Percentiles rank a stretch among this genome's conserved stretches.
Conservation (phyloP, 371 early-diverging fungal genomes). For the Amoeboaphelidium protococcarum region DNA sequence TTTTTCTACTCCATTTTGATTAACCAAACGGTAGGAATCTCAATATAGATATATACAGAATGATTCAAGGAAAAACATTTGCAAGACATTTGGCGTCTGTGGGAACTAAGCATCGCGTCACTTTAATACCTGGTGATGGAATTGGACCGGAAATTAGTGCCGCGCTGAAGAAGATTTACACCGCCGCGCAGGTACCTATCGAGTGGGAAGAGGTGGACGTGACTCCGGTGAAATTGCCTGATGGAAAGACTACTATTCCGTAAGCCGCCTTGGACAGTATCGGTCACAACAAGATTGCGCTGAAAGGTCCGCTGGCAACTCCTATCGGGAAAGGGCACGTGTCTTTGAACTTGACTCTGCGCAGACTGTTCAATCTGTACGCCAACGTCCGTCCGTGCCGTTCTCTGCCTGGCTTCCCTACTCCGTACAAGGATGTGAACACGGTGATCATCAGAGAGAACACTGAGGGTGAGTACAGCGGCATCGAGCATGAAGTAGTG, state of each 20-base stretch:
- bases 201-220: conserved; percentile 90
- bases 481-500: conserved; percentile 84
- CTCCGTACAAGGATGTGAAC: conserved; percentile 83
- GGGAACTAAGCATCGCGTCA: too few relatives aligned
- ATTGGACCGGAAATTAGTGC: conserved; percentile 93
- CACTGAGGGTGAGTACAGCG: conserved; percentile 97
- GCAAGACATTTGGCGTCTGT: too few relatives aligned
- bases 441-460: conserved; percentile 95
- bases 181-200: conserved; percentile 73
- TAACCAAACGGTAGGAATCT: too few relatives aligned
- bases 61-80: too few relatives aligned
- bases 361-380: conserved; percentile 81
- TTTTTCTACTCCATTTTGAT: too few relatives aligned
- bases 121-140: conserved; percentile 93
- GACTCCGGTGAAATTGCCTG: conserved; percentile 49
- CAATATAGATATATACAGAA: too few relatives aligned
- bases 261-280: conserved; percentile 68
- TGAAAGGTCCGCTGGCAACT: conserved; percentile 83
- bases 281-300: conserved; percentile 76
- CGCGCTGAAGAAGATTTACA: conserved; percentile 73
- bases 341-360: conserved; percentile 87
- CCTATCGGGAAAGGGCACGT: conserved; percentile 96
- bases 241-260: conserved; percentile 72
- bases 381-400: conserved; percentile 95
- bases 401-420: conserved; percentile 76